Base-by-base conservation (phyloP, 768 basidiomycete genomes). In the Tylopilus felleus region DNA sequence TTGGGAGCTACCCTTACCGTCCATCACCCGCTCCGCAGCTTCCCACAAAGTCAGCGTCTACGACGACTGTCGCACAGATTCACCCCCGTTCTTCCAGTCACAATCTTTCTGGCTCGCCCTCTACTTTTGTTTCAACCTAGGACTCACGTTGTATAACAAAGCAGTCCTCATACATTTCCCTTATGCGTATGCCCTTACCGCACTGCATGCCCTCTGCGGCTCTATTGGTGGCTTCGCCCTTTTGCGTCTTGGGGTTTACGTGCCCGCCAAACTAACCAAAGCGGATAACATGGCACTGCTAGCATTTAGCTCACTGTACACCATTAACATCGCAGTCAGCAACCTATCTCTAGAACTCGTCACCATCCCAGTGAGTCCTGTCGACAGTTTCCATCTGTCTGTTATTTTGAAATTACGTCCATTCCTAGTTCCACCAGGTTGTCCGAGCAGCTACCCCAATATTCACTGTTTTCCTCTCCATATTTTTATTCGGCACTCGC, bases 81-180 rank as follows among this genome's bases (percentile, higher is more conserved):
- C 61, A 0, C 51, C 56, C 27, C 55, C 61, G 3, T 66, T 69
- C 53, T 61, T 56, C 49, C 58, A 62, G 4, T 74, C 72, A 4
- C 65, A 71, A 22, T 60, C 70, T 1, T 74, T 77, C 49, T 94
- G 91, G 91, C 80, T 98, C 17, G 60, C 70, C 5, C 75, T 92
- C 56, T 98, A 97, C 75, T 98, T 99, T 65, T 69, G 75, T 56
- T 88, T 95, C 79, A 98, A 98, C 71, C 84, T 98, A 27, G 80
- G 83, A 12, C 81, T 99, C 59, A 98, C 96, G 8, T 75, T 99
- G 41, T 97, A 92, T 73, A 99, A 99, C 80, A 99, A 99, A 72
- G 79, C 83, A 35, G 85, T 98, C 17, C 84, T 99, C 57, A 85
- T 90, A 49, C 83, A 80, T 52, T 98, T 98, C 66, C 97, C 97